Evolutionary conservation across 257 asterid genomes (phyloP), one percentile per base, ranked within the genome.

Genomic region (Coffea eugenioides): DNA sequence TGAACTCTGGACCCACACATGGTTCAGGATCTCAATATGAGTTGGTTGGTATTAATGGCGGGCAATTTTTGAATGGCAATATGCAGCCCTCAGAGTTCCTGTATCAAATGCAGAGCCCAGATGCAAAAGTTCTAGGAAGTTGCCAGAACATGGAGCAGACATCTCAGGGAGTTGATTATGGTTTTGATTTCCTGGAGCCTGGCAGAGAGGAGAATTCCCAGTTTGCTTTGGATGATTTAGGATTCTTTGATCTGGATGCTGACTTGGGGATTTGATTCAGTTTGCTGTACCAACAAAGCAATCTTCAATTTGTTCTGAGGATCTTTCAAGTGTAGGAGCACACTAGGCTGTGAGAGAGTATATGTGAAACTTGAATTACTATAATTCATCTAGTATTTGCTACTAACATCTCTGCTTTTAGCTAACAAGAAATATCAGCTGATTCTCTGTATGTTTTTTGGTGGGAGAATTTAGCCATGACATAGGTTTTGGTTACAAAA

Each of bases 121-220:
- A 78, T 52, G 74, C 39, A 11, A 27, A 51, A 69, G 18, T 74
- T 16, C 49, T 27, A 48, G 85, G 66, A 20, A 45, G 68, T 39
- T 16, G 69, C 77, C 78, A 61, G 34, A 34, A 62, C 36, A 57
- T 67, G 73, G 84, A 77, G 73, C 84, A 82, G 56, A 69, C 51
- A 0, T 1, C 75, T 16, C 45, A 71, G 8, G 88, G 83, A 13
- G 70, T 39, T 14, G 93, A 90, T 13, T 43, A 81, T 64, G 86
- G 79, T 21, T 81, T 94, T 2, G 96, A 91, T 27, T 92, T 94
- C 84, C 68, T 91, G 82, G 82, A 75, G 65, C 94, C 95, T 0
- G 96, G 94, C 39, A 72, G 93, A 49, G 87, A 77, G 67, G 95
- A 94, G 73, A 94, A 94, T 67, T 70, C 71, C 31, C 79, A 82